Evolutionary conservation across 768 basidiomycete genomes (phyloP).

Genomic region (Pholiota microspora): DNA sequence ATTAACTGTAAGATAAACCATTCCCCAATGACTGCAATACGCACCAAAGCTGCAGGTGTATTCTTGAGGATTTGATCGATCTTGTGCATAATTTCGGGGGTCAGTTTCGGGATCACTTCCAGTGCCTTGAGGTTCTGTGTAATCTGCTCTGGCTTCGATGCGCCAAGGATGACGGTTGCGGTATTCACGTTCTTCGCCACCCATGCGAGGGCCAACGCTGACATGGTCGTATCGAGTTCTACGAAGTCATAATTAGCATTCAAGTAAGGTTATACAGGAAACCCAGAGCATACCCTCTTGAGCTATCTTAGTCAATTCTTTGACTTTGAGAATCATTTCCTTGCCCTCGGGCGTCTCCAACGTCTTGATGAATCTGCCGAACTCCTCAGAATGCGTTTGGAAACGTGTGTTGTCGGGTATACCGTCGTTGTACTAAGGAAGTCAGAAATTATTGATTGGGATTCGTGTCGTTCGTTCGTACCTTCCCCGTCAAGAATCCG

Average conservation of each 20-base stretch:
- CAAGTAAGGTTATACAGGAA: not conserved
- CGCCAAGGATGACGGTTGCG: conserved; percentile 69
- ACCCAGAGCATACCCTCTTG: conserved; percentile 35
- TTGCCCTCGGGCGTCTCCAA: conserved; percentile 57
- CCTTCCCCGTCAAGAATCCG: conserved; percentile 79
- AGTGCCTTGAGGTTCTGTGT: conserved; percentile 70
- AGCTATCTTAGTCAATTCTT: conserved; percentile 64
- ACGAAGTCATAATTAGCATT: not conserved
- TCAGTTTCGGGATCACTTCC: conserved; percentile 73
- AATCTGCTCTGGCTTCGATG: conserved; percentile 63
- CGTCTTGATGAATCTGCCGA: conserved; percentile 50
- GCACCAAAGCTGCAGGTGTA: conserved; percentile 39
- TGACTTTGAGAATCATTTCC: conserved; percentile 67
- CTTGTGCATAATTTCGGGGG: conserved; percentile 59
- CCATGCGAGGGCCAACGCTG: conserved; percentile 79
- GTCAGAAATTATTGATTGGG: not conserved
- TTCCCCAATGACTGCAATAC: conserved; percentile 18
- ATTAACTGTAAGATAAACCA: not conserved
- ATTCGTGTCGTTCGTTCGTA: conserved; percentile 17
- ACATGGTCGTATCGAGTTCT: conserved; percentile 44
- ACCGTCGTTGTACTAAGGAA: conserved; percentile 73
- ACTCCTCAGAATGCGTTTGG: conserved; percentile 49
- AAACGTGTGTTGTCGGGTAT: conserved; percentile 73
- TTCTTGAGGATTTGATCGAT: conserved; percentile 69
- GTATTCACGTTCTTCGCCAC: conserved; percentile 67